phyloP scores from a whole-genome alignment of 148 eudicot species.

The Bassia scoparia region DNA sequence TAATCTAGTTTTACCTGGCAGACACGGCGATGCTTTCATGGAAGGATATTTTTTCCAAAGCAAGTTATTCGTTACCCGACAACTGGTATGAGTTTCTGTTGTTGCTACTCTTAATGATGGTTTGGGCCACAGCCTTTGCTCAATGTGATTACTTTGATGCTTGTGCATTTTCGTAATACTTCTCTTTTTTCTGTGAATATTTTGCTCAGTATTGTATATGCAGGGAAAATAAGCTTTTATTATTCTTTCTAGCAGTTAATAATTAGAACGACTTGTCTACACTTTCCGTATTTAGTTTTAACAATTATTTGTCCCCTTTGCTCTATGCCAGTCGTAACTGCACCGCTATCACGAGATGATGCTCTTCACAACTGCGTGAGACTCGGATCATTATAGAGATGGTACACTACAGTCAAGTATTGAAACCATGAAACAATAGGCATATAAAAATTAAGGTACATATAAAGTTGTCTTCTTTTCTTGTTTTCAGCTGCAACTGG shows the following conservation, averaged over 20 bases:
- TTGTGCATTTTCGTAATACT: not conserved
- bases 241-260: too few species aligned
- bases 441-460: not conserved
- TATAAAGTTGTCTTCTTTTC: not conserved
- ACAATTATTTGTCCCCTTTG: too few species aligned
- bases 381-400: too few species aligned
- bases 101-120: not conserved
- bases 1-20: slow-evolving; percentile 21
- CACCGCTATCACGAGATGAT: slow-evolving; percentile 61
- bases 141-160: not conserved
- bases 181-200: not conserved
- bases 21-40: slow-evolving; percentile 68
- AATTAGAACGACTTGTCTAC: too few species aligned
- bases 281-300: too few species aligned
- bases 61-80: slow-evolving; percentile 86
- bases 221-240: too few species aligned
- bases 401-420: slow-evolving; percentile 35
- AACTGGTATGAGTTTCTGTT: slow-evolving; percentile 45
- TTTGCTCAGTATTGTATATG: not conserved
- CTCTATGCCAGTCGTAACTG: slow-evolving; percentile 68
- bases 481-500: slow-evolving; percentile 65
- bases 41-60: slow-evolving; percentile 56
- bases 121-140: slow-evolving; percentile 1
- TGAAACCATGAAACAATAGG: not conserved
- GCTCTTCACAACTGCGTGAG: slow-evolving; percentile 43